A percentile compares a stretch with the other conserved stretches of the same genome.
Conservation (phyloP, 352 stramenopile genomes). For the Phytophthora brassicae region DNA sequence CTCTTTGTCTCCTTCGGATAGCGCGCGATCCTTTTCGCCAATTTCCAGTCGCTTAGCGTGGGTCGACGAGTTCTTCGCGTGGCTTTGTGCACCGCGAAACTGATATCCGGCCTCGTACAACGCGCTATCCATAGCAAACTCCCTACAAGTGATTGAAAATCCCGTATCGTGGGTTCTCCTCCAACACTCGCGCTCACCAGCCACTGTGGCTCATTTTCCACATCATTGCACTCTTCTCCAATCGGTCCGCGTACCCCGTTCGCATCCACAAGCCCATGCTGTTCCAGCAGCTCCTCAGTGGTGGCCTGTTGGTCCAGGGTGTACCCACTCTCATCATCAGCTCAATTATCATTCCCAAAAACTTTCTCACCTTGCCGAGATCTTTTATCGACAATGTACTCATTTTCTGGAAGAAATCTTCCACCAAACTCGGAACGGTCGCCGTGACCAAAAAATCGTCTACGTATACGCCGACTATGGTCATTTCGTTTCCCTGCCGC, state of each 20-base stretch:
- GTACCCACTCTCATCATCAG: too few species aligned
- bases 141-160: slow-evolving; percentile 38
- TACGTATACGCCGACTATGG: slow-evolving; percentile 28
- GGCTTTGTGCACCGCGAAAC: slow-evolving; percentile 27
- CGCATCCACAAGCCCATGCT: too few species aligned
- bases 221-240: slow-evolving; percentile 5
- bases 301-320: too few species aligned
- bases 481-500: too few species aligned
- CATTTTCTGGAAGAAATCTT: slow-evolving; percentile 12
- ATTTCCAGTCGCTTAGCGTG: slow-evolving; percentile 8
- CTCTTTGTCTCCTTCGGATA: slow-evolving; percentile 23
- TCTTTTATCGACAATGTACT: slow-evolving; percentile 34
- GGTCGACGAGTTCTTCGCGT: slow-evolving; percentile 16
- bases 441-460: slow-evolving; percentile 31
- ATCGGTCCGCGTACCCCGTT: too few species aligned
- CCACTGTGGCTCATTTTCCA: not conserved
- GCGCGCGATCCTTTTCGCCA: too few species aligned
- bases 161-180: slow-evolving; percentile 11
- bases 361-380: slow-evolving; percentile 23
- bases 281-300: too few species aligned
- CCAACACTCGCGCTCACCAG: slow-evolving; percentile 1
- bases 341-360: slow-evolving; percentile 24
- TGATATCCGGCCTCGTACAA: slow-evolving; percentile 35
- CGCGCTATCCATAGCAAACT: too few species aligned
- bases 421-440: not conserved